Evolutionary conservation across 2,329 filamentous ascomycete species (phyloP), one percentile per base, ranked within the genome.

Genomic region (Mycocentrospora acerina): DNA sequence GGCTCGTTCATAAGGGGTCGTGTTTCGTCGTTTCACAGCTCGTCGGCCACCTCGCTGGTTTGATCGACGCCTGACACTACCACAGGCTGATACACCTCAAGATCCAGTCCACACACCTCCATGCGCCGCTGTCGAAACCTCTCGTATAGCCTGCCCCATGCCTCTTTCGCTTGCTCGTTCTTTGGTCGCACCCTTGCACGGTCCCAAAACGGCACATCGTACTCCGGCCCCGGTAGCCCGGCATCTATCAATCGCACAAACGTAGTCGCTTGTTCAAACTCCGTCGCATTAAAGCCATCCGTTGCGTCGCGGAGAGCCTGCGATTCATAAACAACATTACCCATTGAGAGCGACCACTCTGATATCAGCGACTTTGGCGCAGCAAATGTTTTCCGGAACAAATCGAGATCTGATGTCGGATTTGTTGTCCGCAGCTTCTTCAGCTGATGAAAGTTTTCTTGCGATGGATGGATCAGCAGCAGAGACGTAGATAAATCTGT

Each of bases 61-160:
- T n/a, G n/a, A n/a, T n/a, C n/a, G n/a, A n/a, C 34, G 14, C 42
- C 53, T 27, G 45, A 42, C 32, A 52, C 36, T 40, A 51, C 39
- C 32, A 52, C 39, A 6, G 60, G 52, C 46, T 44, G 35, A 62
- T 70, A 74, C 15, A 52, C 56, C 58, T 77, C 73, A 48, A 78
- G 57, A 48, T 77, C 75, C 43, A 78, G 58, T 33, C 74, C 75
- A 55, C 75, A 78, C 33, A 77, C 69, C 40, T 77, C 73, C 69
- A 74, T 74, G 37, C 75, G 64, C 49, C 66, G 67, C 47, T 74
- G 69, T 31, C 73, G 70, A 53, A 75, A 78, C 24, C 62, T 55
- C 25, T 72, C 71, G 47, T 78, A 78, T 40, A 77, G 53, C 35
- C 61, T 68, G 46, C 72, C 73, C 74, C 75, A 78, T 18, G 69